Percentiles rank a stretch among this genome's conserved stretches.
Conservation (phyloP, 2,329 filamentous ascomycete species). For the Epichloe brachyelytri region DNA sequence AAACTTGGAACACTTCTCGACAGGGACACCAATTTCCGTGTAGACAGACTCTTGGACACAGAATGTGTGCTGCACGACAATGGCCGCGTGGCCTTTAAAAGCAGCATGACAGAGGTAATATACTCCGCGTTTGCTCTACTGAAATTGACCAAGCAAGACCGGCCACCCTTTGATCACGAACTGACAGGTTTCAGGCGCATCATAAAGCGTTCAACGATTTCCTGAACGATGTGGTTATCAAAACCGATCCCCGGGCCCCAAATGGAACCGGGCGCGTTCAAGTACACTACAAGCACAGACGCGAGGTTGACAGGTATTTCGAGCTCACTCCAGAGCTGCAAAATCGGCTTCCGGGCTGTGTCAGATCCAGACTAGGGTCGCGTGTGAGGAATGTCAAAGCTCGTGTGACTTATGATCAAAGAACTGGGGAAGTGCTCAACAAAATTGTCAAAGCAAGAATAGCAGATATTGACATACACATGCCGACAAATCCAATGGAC, state of each 20-base stretch:
- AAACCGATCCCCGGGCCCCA: constrained; percentile 43
- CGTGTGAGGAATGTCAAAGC: constrained; percentile 31
- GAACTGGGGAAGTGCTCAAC: constrained; percentile 54
- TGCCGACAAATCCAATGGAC: constrained; percentile 66
- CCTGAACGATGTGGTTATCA: constrained; percentile 56
- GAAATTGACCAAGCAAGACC: background rate
- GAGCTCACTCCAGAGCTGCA: constrained; percentile 51
- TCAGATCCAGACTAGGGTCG: constrained; percentile 42
- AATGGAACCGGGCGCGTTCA: constrained; percentile 37
- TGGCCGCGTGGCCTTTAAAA: constrained; percentile 58
- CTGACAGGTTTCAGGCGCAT: constrained; percentile 43
- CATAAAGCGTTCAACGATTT: constrained; percentile 76
- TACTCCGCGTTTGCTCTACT: background rate
- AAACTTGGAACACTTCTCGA: constrained; percentile 78
- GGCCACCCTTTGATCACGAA: background rate
- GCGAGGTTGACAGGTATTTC: constrained; percentile 74
- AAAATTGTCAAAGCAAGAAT: constrained; percentile 90
- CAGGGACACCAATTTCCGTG: constrained; percentile 55
- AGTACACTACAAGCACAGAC: constrained; percentile 69
- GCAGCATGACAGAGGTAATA: constrained; percentile 78
- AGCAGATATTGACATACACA: constrained; percentile 74
- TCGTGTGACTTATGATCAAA: constrained; percentile 65
- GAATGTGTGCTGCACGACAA: constrained; percentile 56
- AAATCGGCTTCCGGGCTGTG: constrained; percentile 48
- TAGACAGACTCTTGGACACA: constrained; percentile 53